Base-by-base conservation (phyloP, 805 yeast genomes). In the Zygosaccharomyces bisporus region DNA sequence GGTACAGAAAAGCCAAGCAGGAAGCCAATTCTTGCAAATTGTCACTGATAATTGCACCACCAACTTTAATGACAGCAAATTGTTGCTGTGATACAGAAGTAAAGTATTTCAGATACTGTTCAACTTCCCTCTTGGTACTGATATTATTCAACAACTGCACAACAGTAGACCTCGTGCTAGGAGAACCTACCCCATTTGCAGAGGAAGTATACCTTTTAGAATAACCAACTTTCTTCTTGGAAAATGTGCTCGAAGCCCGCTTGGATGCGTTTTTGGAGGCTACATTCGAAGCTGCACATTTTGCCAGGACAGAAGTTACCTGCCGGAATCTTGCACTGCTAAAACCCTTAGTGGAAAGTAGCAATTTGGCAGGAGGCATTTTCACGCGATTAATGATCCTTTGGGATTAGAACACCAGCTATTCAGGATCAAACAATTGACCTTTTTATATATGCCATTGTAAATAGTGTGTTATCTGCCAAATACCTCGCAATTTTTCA, bases 41-140 rank as follows among this genome's bases (percentile, higher is more conserved):
- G 56, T 93, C 95, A 37, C 98, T 91, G 66, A 93, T 93, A 59
- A 93, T 91, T 30, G 99, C 99, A 52, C 99, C 99, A 32, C 99
- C 99, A 34, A 93, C 99, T 66, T 93, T 93, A 68, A 93, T 93
- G 34, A 93, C 96, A 3, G 99, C 99, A 60, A 93, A 93, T 61
- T 93, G 97, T 64, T 93, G 98, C 55, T 89, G 90, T 4, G 89
- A 83, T 13, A 93, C 98, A 24, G 96, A 88, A 1, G 98, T 90
- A 74, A 93, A 93, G 67, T 91, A 91, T 66, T 89, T 90, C 60
- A 93, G 77, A 68, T 93, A 93, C 68, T 93, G 99, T 66, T 93
- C 99, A 34, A 93, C 99, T 69, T 93, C 99, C 52, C 98, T 79
- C 64, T 93, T 95, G 38, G 97, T 89, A 19, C 98, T 97, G 54